phyloP scores from a whole-genome alignment of 257 asterid genomes.

The Perilla frutescens region DNA sequence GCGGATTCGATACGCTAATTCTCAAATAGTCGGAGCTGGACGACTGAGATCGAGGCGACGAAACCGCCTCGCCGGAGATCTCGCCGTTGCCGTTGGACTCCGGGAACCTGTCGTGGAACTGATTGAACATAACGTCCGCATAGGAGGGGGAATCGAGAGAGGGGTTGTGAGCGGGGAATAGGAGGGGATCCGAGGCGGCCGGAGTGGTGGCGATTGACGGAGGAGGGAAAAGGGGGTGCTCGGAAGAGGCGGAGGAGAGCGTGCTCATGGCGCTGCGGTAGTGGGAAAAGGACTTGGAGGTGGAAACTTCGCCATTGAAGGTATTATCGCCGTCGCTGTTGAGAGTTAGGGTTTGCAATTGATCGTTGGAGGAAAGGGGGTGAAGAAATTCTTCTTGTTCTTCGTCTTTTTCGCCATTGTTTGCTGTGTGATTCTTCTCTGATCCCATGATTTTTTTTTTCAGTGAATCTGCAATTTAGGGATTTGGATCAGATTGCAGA shows the following conservation, averaged over 20 bases:
- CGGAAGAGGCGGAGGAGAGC: conserved; percentile 51
- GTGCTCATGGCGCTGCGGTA: conserved; percentile 78
- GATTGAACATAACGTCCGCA: conserved; percentile 44
- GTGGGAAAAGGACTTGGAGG: conserved; percentile 64
- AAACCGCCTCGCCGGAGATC: conserved; percentile 44
- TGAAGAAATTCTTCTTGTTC: conserved; percentile 42
- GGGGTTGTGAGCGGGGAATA: conserved; percentile 42
- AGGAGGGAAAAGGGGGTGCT: conserved; percentile 50
- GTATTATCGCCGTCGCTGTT: conserved; percentile 36
- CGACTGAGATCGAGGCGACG: conserved; percentile 47
- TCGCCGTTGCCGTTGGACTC: conserved; percentile 48
- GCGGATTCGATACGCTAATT: conserved; percentile 81
- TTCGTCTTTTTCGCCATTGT: conserved; percentile 33
- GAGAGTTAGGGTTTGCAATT: conserved; percentile 70
- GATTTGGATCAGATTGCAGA: conserved; percentile 24
- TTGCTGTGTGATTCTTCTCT: conserved; percentile 22
- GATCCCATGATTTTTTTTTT: conserved; percentile 35
- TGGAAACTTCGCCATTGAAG: conserved; percentile 45
- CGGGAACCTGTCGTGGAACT: no score
- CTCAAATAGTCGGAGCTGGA: conserved; percentile 64
- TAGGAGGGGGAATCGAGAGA: conserved; percentile 57
- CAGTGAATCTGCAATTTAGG: conserved; percentile 12
- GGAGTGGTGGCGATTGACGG: conserved; percentile 53
- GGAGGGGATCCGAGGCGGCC: conserved; percentile 69
- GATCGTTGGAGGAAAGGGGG: conserved; percentile 48